Evolutionary conservation across 495 filamentous ascomycete species (phyloP).

Genomic region (Cenococcum geophilum): DNA sequence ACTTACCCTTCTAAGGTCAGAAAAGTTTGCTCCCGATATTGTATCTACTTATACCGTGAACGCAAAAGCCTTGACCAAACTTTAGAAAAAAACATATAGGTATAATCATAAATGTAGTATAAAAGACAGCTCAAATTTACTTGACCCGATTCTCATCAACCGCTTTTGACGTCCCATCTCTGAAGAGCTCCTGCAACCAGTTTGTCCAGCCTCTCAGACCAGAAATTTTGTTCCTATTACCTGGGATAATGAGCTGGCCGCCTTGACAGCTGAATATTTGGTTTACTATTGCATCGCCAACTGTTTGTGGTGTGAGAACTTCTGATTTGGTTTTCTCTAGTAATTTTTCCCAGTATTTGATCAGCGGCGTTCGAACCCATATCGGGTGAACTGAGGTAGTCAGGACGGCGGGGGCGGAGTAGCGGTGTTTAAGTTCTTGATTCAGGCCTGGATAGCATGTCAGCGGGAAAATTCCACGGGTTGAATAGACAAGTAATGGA

Average conservation of each 20-base stretch:
- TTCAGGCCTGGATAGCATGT: slow-evolving; percentile 21
- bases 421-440: slow-evolving; percentile 32
- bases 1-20: no score
- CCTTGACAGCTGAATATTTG: slow-evolving; percentile 18
- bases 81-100: no score
- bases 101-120: neutral
- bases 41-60: no score
- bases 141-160: neutral
- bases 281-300: slow-evolving; percentile 22
- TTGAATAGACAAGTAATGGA: no score
- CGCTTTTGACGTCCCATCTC: slow-evolving; percentile 2
- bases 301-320: slow-evolving; percentile 12
- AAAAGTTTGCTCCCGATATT: no score
- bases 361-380: slow-evolving; percentile 33
- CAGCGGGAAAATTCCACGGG: neutral
- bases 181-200: slow-evolving; percentile 22
- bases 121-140: neutral
- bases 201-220: slow-evolving; percentile 18
- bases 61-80: no score
- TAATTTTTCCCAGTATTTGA: slow-evolving; percentile 15
- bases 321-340: slow-evolving; percentile 8
- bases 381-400: slow-evolving; percentile 38
- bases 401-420: slow-evolving; percentile 32
- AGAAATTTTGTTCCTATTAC: neutral
- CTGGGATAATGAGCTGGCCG: slow-evolving; percentile 22